Base-by-base conservation (phyloP, 2,329 filamentous ascomycete genomes). In the Penicillium sp. region DNA sequence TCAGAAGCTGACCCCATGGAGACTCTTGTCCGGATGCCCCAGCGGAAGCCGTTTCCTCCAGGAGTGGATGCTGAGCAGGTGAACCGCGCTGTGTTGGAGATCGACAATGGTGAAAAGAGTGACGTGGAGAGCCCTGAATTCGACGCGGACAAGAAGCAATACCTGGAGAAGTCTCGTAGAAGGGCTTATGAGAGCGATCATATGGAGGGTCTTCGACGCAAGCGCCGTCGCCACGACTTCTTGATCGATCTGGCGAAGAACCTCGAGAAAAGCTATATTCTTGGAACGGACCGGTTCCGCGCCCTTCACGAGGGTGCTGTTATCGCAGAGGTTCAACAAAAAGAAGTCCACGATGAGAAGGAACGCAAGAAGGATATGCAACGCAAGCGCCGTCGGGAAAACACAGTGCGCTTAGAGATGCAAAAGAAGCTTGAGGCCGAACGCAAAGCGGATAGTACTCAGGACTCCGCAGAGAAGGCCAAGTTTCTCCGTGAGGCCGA, bases 311-410 rank as follows among this genome's bases (percentile, higher is more conserved):
- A 92, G 70, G 85, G 90, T 19, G 87, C 90, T 42, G 93, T 95
- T 1, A 84, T 93, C 58, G 85, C 90, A 52, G 89, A 96, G 67
- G 93, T 98, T 2, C 90, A 95, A 64, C 89, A 92, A 60, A 91
- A 91, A 64, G 93, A 97, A 73, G 82, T 97, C 8, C 89, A 90
- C 59, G 92, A 93, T 59, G 95, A 99, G 76, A 99, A 99, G 78
- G 95, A 99, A 77, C 91, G 95, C 63, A 99, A 99, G 81, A 99
- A 99, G 80, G 95, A 99, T 71, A 98, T 99, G 91, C 95, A 99
- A 74, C 90, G 95, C 62, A 99, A 98, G 79, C 87, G 95, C 58
- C 88, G 95, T 44, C 89, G 95, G 19, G 93, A 98, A 74, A 97
- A 97, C 82, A 92, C 92, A 4, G 89, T 96, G 58, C 93, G 92